phyloP scores from a whole-genome alignment of 1,284 basidiomycete species.

The Ceratobasidium sp. region DNA sequence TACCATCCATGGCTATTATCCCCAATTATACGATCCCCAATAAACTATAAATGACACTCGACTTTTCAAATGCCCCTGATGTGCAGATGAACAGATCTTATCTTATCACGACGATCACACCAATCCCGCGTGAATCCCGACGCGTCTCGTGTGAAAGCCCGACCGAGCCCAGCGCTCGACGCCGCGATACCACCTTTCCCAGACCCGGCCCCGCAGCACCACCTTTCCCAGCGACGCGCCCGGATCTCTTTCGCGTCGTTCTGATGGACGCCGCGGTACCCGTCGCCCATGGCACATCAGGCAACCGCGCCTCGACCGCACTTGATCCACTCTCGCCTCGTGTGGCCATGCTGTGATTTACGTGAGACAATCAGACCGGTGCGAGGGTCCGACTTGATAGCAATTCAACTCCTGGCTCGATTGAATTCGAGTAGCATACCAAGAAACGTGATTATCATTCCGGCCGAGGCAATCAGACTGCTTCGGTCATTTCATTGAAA shows the following conservation, averaged over 20 bases:
- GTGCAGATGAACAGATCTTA: background rate
- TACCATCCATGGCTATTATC: background rate
- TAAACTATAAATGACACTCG: background rate
- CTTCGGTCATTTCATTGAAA: background rate
- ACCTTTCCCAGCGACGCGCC: background rate
- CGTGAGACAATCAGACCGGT: background rate
- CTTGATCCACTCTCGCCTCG: background rate
- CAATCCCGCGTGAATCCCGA: slow-evolving; percentile 3
- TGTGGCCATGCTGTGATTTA: background rate
- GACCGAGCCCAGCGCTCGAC: background rate
- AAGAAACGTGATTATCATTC: background rate
- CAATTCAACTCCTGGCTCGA: background rate
- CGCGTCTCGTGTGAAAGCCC: background rate
- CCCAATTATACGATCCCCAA: background rate
- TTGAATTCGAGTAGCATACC: too few species aligned
- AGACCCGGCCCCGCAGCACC: background rate
- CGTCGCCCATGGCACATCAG: background rate
- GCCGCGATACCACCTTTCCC: background rate
- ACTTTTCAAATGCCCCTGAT: too few species aligned
- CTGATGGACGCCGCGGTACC: background rate
- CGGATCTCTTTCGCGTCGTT: background rate
- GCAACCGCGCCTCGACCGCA: background rate
- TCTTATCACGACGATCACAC: slow-evolving; percentile 6
- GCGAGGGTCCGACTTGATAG: background rate
- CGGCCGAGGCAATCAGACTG: background rate